Conservation (phyloP, 2,329 filamentous ascomycete genomes). For the Arthrobotrys sinensis region DNA sequence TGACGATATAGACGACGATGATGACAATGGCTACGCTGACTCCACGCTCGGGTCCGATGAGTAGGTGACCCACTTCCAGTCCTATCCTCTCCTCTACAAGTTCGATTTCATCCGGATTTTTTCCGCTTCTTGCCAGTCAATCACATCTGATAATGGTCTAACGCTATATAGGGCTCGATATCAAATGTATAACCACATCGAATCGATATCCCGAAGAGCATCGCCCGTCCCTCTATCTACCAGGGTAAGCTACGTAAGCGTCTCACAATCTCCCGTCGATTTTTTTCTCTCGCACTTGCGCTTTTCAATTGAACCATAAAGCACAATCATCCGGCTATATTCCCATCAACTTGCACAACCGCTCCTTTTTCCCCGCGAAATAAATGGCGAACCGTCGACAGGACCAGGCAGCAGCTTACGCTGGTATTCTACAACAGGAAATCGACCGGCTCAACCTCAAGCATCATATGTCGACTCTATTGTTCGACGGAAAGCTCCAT, state of each 20-base stretch:
- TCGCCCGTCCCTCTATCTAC: constrained; percentile 53
- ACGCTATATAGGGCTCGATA: constrained; percentile 50
- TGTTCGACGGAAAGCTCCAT: constrained; percentile 61
- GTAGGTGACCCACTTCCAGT: constrained; percentile 37
- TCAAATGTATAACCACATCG: constrained; percentile 53
- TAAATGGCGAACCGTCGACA: constrained; percentile 44
- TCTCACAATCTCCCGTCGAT: constrained; percentile 26
- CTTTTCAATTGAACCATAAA: constrained; percentile 50
- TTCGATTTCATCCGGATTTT: constrained; percentile 45
- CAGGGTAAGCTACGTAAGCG: constrained; percentile 54
- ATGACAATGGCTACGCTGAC: constrained; percentile 56
- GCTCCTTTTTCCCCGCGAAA: constrained; percentile 5
- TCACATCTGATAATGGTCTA: constrained; percentile 39
- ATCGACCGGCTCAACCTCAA: constrained; percentile 60
- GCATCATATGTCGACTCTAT: constrained; percentile 54
- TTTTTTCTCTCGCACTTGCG: constrained; percentile 15
- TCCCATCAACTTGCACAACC: constrained; percentile 31
- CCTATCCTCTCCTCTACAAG: constrained; percentile 8
- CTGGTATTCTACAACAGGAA: constrained; percentile 54
- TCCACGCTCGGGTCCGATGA: constrained; percentile 59
- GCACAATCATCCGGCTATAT: constrained; percentile 56
- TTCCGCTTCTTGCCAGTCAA: constrained; percentile 28
- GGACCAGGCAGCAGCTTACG: constrained; percentile 52
- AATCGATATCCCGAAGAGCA: constrained; percentile 56
- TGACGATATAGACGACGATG: constrained; percentile 60